Conservation (phyloP, 345 rosid genomes). For the Populus alba region DNA sequence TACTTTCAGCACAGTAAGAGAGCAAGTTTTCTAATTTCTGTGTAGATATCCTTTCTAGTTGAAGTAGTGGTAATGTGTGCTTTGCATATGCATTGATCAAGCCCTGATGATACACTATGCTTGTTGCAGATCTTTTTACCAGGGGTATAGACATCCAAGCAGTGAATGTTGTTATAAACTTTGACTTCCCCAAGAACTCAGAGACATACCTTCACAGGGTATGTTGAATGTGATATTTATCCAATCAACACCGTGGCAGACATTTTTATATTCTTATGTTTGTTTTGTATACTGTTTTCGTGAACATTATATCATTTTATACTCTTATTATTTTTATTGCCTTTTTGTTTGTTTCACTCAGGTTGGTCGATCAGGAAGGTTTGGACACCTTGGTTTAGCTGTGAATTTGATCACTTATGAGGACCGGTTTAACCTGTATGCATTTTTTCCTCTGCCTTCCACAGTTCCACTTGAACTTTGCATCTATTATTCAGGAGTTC, state of each 20-base stretch:
- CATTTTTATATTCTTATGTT: neutral
- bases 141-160: constrained; percentile 99
- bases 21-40: too few species aligned
- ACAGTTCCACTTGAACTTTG: neutral
- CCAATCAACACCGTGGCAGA: neutral
- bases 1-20: too few species aligned
- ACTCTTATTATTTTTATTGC: neutral
- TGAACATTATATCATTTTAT: neutral
- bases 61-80: neutral
- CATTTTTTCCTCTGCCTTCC: neutral
- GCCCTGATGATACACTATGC: neutral
- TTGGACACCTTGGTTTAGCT: constrained; percentile 99
- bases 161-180: constrained; percentile 96
- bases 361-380: constrained; percentile 99
- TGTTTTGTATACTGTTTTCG: neutral
- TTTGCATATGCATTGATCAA: neutral
- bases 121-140: constrained; percentile 80
- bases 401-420: constrained; percentile 98
- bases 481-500: neutral
- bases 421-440: constrained; percentile 97
- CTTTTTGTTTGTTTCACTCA: constrained; percentile 20
- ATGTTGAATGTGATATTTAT: constrained; percentile 21
- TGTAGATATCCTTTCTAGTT: neutral
- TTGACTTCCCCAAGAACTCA: constrained; percentile 92
- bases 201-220: constrained; percentile 99